Percentiles rank a stretch among this genome's conserved stretches.
These are phyloP conservation scores for Thermochaetoides thermophila DNA, from an alignment of 495 filamentous ascomycete genomes.

Conservation along the genomic window DNA sequence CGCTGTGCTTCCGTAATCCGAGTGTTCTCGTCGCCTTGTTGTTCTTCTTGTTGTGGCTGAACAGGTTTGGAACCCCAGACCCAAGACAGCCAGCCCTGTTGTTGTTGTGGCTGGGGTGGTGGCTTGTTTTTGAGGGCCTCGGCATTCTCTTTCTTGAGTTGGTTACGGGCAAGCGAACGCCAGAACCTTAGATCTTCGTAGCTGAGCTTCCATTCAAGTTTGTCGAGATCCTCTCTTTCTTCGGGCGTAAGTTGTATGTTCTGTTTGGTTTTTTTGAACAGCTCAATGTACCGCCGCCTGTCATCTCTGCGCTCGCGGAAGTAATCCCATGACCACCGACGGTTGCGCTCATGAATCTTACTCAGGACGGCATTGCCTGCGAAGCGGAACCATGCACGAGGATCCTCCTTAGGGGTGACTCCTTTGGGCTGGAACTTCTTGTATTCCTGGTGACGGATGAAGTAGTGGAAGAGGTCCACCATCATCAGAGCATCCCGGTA, in stretches of 20 bases:
- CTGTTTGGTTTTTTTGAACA: slow-evolving; percentile 88
- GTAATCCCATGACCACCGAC: slow-evolving; percentile 85
- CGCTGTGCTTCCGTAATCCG: slow-evolving; percentile 89
- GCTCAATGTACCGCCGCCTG: slow-evolving; percentile 69
- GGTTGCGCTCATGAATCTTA: slow-evolving; percentile 87
- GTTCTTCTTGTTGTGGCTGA: slow-evolving; percentile 34
- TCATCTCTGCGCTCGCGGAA: slow-evolving; percentile 86
- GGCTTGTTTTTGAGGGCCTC: slow-evolving; percentile 44
- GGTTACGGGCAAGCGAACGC: slow-evolving; percentile 83
- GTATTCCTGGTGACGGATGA: slow-evolving; percentile 94
- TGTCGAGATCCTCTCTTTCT: slow-evolving; percentile 57
- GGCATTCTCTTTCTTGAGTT: slow-evolving; percentile 86
- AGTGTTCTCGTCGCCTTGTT: slow-evolving; percentile 46
- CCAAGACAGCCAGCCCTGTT: slow-evolving; percentile 78
- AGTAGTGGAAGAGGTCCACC: slow-evolving; percentile 95
- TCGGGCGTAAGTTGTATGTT: slow-evolving; percentile 53
- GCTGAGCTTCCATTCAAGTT: slow-evolving; percentile 70
- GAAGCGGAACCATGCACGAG: slow-evolving; percentile 80
- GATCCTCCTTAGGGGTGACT: slow-evolving; percentile 72
- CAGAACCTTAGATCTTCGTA: slow-evolving; percentile 98
- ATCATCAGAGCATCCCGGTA: slow-evolving; percentile 96
- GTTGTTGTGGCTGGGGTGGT: slow-evolving; percentile 32
- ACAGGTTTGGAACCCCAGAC: slow-evolving; percentile 65
- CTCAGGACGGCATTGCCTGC: slow-evolving; percentile 74
- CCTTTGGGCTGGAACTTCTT: slow-evolving; percentile 82